These are phyloP conservation scores for Shiraia sp. DNA, from an alignment of 2,329 filamentous ascomycete species.

Conservation along the genomic window DNA sequence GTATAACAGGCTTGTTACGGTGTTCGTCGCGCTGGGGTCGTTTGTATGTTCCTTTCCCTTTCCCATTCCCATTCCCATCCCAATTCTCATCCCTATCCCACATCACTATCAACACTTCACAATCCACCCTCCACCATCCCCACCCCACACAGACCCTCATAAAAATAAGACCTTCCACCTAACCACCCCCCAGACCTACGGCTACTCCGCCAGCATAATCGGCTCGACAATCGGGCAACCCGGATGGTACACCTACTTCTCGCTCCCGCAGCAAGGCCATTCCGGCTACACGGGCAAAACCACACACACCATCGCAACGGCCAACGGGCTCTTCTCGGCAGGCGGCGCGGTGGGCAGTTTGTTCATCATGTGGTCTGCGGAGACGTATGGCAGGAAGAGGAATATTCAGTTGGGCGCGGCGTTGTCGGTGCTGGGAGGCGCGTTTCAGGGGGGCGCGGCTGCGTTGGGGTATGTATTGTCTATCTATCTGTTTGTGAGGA, in stretches of 20 bases:
- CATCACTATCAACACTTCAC: too few species aligned
- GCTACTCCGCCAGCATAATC: conserved; percentile 57
- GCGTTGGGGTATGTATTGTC: conserved; percentile 48
- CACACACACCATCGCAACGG: conserved; percentile 53
- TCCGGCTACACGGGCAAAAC: conserved; percentile 52
- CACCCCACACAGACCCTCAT: too few species aligned
- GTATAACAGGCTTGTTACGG: conserved; percentile 18
- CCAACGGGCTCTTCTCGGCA: conserved; percentile 55
- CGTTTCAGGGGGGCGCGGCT: conserved; percentile 52
- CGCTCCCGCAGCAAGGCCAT: conserved; percentile 50
- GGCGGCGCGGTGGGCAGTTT: conserved; percentile 54
- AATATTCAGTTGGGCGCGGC: conserved; percentile 54
- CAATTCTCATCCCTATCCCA: too few species aligned
- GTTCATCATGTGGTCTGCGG: conserved; percentile 56
- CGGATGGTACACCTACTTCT: conserved; percentile 57
- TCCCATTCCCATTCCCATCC: too few species aligned
- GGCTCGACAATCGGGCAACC: conserved; percentile 58
- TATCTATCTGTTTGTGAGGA: too few species aligned
- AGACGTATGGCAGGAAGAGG: conserved; percentile 49
- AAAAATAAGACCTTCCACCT: too few species aligned
- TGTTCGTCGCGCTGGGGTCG: conserved; percentile 21
- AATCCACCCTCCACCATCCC: too few species aligned
- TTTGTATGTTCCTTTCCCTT: conserved; percentile 22
- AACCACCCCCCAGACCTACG: conserved; percentile 55
- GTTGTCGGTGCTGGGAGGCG: conserved; percentile 52